These are phyloP conservation scores for Pythium dissimile DNA, from an alignment of 352 stramenopile species.

Conservation along the genomic window DNA sequence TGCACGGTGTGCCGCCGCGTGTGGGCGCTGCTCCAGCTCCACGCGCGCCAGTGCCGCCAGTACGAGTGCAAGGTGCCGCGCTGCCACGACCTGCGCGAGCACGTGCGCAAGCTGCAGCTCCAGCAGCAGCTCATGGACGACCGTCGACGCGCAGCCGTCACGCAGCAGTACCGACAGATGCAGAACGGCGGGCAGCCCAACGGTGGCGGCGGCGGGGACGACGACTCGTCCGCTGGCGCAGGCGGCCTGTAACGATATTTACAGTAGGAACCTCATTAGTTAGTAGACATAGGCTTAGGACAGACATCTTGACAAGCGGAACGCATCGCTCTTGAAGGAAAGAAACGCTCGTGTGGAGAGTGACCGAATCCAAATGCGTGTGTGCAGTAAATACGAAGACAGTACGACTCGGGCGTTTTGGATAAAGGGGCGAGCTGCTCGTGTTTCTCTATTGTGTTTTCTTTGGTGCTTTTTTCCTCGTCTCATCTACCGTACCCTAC, in stretches of 20 bases:
- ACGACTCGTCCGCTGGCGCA: constrained; percentile 11
- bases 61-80: constrained; percentile 94
- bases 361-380: no score
- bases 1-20: constrained; percentile 97
- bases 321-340: no score
- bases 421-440: no score
- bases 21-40: constrained; percentile 96
- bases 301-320: no score
- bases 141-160: constrained; percentile 86
- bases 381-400: no score
- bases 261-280: constrained; percentile 23
- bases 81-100: constrained; percentile 94
- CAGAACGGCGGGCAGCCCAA: constrained; percentile 44
- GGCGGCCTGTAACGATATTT: constrained; percentile 20
- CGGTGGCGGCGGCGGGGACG: constrained; percentile 17
- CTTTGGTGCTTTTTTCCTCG: no score
- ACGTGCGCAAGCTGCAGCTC: constrained; percentile 93
- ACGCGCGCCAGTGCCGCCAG: constrained; percentile 94
- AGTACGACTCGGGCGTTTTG: no score
- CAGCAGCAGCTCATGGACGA: constrained; percentile 99
- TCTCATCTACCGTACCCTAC: no score
- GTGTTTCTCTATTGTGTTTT: no score
- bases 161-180: constrained; percentile 84
- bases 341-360: no score
- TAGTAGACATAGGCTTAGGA: constrained; percentile 2